Base-by-base conservation (phyloP, 805 yeast species). In the Saccharomycopsis fermentans region DNA sequence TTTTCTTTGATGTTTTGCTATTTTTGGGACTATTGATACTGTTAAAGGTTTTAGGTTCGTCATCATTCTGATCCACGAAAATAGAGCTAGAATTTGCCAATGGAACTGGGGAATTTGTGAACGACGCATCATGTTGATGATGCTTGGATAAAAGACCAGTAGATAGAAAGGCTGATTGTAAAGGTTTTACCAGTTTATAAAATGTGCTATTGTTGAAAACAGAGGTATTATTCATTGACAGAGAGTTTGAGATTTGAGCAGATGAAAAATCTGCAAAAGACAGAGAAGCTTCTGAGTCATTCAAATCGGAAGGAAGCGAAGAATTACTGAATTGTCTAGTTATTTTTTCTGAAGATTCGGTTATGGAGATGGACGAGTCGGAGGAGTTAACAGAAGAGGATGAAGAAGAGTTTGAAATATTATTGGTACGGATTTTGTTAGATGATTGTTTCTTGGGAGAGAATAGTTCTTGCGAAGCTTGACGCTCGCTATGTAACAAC, bases 151-250 rank as follows among this genome's bases (percentile, higher is more conserved):
- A 70, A 37, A 89, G 72, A 0, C 96, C 96, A 0, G 87, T 73
- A 1, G 91, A 80, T 68, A 81, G 77, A 70, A 89, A 89, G 16
- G 94, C 96, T 0, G 91, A 84, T 68, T 88, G 96, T 43, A 89
- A 75, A 2, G 96, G 96, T 67, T 86, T 87, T 24, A 87, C 94
- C 54, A 82, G 80, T 63, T 82, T 80, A 70, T 84, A 87, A 16
- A 79, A 74, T 43, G 77, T 81, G 26, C 55, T 58, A 14, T 58
- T 57, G 12, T 58, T 58, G 19, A 21, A 5, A 2, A 9, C 6
- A 8, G 50, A 43, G 24, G 58, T 54, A 43, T 53, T 36, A 14
- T 51, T 57, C 4, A 48, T 34, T 2, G 59, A 59, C 26, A 37
- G 16, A 5, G 55, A 34, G 29, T 16, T 40, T 3, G 52, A 21